These are phyloP conservation scores for Penicillium sp. DNA, from an alignment of 2,329 filamentous ascomycete species.

Conservation along the genomic window DNA sequence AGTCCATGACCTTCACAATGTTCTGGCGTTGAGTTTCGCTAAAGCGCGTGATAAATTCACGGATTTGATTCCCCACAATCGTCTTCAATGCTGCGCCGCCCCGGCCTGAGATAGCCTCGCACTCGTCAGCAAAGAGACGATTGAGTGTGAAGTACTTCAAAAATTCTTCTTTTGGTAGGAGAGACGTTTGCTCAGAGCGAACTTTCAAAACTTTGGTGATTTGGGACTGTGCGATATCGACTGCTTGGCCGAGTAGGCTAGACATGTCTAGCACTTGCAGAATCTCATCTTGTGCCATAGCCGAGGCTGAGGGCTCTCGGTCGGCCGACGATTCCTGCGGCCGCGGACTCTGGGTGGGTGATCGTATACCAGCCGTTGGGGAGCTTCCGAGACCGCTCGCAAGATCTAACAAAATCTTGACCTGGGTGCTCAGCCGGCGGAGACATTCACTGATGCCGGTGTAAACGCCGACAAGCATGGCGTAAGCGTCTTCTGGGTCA, in stretches of 20 bases:
- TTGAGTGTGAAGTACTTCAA: conserved; percentile 59
- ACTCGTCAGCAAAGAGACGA: conserved; percentile 60
- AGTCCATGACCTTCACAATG: conserved; percentile 54
- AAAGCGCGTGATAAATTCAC: conserved; percentile 54
- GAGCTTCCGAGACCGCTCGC: conserved; percentile 57
- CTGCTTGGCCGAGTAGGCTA: conserved; percentile 59
- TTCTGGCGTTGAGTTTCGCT: conserved; percentile 53
- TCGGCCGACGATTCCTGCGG: conserved; percentile 32
- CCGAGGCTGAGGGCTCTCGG: conserved; percentile 22
- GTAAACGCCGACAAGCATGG: conserved; percentile 75
- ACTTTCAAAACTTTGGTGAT: conserved; percentile 60
- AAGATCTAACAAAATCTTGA: conserved; percentile 91
- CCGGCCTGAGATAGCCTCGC: conserved; percentile 59
- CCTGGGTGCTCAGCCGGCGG: conserved; percentile 77
- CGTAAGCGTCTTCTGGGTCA: conserved; percentile 77
- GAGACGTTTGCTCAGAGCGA: conserved; percentile 54
- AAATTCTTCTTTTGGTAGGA: conserved; percentile 52
- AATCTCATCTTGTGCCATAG: conserved; percentile 51
- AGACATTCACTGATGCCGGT: conserved; percentile 81
- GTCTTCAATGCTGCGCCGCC: conserved; percentile 55
- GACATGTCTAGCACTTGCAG: conserved; percentile 61
- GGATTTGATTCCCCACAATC: conserved; percentile 58
- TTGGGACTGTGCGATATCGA: conserved; percentile 60
- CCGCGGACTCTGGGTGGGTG: conserved; percentile 45
- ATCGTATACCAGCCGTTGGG: conserved; percentile 36